A percentile compares a stretch with the other conserved stretches of the same genome.
Evolutionary conservation across 2,329 filamentous ascomycete species (phyloP).

Genomic region (Alternaria sp.): DNA sequence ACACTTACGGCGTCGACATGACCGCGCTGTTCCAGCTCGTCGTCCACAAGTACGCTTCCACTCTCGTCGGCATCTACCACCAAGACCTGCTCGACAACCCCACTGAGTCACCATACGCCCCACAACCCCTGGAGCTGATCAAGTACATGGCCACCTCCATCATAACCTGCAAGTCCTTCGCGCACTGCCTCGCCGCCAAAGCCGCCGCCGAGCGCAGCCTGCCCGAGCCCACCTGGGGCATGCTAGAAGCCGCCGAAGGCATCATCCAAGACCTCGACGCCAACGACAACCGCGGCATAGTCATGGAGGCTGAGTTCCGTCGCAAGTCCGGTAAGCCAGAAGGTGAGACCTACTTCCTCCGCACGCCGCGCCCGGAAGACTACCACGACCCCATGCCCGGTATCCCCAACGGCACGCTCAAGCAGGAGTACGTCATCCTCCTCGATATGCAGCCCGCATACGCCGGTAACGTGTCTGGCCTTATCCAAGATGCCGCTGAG

Average conservation of each 20-base stretch:
- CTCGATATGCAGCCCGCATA: slow-evolving; percentile 73
- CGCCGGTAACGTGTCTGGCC: slow-evolving; percentile 12
- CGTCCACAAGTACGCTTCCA: slow-evolving; percentile 68
- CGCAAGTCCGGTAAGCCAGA: slow-evolving; percentile 81
- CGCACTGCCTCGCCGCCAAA: slow-evolving; percentile 76
- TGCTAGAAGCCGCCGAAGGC: slow-evolving; percentile 79
- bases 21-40: slow-evolving; percentile 71
- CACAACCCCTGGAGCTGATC: slow-evolving; percentile 69
- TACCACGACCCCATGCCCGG: slow-evolving; percentile 20
- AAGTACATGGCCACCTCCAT: slow-evolving; percentile 89
- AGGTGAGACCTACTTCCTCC: slow-evolving; percentile 69
- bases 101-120: slow-evolving; percentile 50
- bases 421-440: slow-evolving; percentile 63
- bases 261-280: slow-evolving; percentile 71
- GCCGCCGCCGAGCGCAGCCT: slow-evolving; percentile 77
- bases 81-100: slow-evolving; percentile 68
- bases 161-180: slow-evolving; percentile 73
- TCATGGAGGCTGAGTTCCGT: slow-evolving; percentile 85
- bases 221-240: slow-evolving; percentile 77
- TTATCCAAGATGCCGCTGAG: slow-evolving; percentile 33
- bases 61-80: slow-evolving; percentile 82
- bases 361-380: slow-evolving; percentile 19
- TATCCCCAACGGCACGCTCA: slow-evolving; percentile 41
- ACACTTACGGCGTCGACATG: slow-evolving; percentile 52
- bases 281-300: slow-evolving; percentile 64